A percentile compares a stretch with the other conserved stretches of the same genome.
These are phyloP conservation scores for Scenedesmus sp. DNA, from an alignment of 163 green algal genomes.

Conservation along the genomic window DNA sequence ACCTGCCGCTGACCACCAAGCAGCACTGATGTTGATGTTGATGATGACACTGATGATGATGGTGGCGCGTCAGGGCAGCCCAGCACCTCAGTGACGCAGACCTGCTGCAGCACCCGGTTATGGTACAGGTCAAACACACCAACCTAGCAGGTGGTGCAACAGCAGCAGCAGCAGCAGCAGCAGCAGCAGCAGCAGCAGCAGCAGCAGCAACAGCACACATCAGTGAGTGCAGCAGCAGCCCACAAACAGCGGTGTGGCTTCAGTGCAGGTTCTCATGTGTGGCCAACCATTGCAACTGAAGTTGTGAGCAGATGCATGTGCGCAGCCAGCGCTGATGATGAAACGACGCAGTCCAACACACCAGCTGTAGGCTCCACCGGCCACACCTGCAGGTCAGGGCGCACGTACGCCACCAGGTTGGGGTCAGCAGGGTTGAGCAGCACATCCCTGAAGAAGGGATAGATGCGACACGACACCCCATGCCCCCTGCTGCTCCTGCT, in stretches of 20 bases:
- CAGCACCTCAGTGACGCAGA: conserved; percentile 9
- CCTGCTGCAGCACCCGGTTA: conserved; percentile 38
- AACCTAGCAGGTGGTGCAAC: conserved; percentile 9
- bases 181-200: background rate
- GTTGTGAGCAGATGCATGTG: background rate
- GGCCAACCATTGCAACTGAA: background rate
- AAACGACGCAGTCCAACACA: no score
- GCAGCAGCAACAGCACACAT: background rate
- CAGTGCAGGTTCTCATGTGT: background rate
- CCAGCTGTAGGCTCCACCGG: no score
- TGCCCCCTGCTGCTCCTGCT: background rate
- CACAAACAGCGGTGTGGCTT: background rate
- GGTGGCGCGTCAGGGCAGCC: background rate
- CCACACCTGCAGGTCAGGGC: conserved; percentile 40
- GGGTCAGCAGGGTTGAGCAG: conserved; percentile 28
- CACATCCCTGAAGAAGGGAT: conserved; percentile 29
- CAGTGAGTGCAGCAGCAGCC: background rate
- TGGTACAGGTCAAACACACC: conserved; percentile 39
- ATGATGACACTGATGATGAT: no score
- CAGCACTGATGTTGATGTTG: background rate
- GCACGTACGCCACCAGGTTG: conserved; percentile 45
- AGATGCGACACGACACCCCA: no score
- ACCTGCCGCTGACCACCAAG: background rate
- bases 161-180: background rate
- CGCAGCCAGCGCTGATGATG: no score